phyloP scores from a whole-genome alignment of 2,329 filamentous ascomycete genomes.

The Fusarium albidum region DNA sequence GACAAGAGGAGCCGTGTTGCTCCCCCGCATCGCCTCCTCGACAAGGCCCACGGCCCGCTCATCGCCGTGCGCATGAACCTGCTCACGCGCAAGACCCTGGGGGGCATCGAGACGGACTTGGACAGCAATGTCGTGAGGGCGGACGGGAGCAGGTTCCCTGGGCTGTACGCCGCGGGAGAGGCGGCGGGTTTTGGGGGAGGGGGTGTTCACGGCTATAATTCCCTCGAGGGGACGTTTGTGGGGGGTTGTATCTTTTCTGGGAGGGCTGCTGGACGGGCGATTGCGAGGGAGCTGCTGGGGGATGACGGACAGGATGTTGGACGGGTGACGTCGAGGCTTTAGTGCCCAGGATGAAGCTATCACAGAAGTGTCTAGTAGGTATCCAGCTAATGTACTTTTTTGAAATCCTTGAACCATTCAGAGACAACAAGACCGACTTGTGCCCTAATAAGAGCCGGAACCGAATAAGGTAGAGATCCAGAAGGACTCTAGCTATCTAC shows the following conservation, averaged over 20 bases:
- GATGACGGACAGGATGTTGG: not conserved
- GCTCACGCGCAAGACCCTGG: slow-evolving; percentile 67
- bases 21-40: slow-evolving; percentile 61
- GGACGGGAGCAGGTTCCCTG: slow-evolving; percentile 57
- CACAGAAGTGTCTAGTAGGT: too few species aligned
- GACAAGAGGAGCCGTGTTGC: slow-evolving; percentile 61
- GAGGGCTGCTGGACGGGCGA: slow-evolving; percentile 61
- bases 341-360: too few species aligned
- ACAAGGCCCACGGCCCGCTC: slow-evolving; percentile 63
- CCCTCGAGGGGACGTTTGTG: slow-evolving; percentile 69
- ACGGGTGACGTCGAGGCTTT: too few species aligned
- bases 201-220: slow-evolving; percentile 68
- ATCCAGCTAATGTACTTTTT: too few species aligned
- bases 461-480: too few species aligned
- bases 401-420: too few species aligned
- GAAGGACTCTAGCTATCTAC: too few species aligned
- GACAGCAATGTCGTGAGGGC: slow-evolving; percentile 62
- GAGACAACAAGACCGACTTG: too few species aligned
- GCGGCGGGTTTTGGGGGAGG: slow-evolving; percentile 69
- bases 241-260: slow-evolving; percentile 71
- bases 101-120: slow-evolving; percentile 67
- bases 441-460: too few species aligned
- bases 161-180: slow-evolving; percentile 68
- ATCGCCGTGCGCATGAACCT: slow-evolving; percentile 69
- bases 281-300: slow-evolving; percentile 55